A percentile compares a stretch with the other conserved stretches of the same genome.
These are phyloP conservation scores for Onygenales sp. DNA, from an alignment of 2,329 filamentous ascomycete species.

Conservation along the genomic window DNA sequence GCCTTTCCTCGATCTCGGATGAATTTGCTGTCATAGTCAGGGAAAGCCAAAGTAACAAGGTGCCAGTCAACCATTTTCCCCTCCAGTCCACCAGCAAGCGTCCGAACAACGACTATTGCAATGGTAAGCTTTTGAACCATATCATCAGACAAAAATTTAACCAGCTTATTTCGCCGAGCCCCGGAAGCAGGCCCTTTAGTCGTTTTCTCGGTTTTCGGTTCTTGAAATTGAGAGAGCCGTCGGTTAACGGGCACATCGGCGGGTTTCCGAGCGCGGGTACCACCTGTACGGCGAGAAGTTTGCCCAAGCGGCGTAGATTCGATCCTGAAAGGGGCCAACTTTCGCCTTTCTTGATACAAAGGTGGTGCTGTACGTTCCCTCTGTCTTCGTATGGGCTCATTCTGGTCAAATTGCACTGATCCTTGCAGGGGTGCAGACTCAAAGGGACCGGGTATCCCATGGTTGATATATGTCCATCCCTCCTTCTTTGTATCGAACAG, in stretches of 20 bases:
- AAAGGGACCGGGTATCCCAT: slow-evolving; percentile 23
- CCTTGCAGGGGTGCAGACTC: slow-evolving; percentile 23
- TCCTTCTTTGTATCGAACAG: slow-evolving; percentile 17
- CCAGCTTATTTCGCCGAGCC: neutral
- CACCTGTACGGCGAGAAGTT: neutral
- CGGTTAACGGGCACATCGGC: neutral
- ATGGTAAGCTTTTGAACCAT: slow-evolving; percentile 28
- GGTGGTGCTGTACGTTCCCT: slow-evolving; percentile 4
- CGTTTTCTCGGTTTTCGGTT: slow-evolving; percentile 2
- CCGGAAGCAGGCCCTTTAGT: neutral
- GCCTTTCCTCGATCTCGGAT: slow-evolving; percentile 30
- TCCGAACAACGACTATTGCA: slow-evolving; percentile 36
- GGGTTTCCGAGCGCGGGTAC: neutral
- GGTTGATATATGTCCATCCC: slow-evolving; percentile 28
- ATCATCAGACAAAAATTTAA: slow-evolving; percentile 17
- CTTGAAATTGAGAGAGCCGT: slow-evolving; percentile 7
- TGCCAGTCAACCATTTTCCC: slow-evolving; percentile 36
- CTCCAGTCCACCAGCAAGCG: slow-evolving; percentile 36
- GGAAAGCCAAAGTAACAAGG: slow-evolving; percentile 34
- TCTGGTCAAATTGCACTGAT: slow-evolving; percentile 23
- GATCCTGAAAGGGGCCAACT: too few relatives aligned
- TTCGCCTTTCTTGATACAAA: neutral
- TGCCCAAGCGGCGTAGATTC: neutral
- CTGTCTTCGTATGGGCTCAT: slow-evolving; percentile 10
- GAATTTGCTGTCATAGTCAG: slow-evolving; percentile 26